Percentiles rank a stretch among this genome's conserved stretches.
phyloP scores from a whole-genome alignment of 805 yeast species.

The Millerozyma acaciae region DNA sequence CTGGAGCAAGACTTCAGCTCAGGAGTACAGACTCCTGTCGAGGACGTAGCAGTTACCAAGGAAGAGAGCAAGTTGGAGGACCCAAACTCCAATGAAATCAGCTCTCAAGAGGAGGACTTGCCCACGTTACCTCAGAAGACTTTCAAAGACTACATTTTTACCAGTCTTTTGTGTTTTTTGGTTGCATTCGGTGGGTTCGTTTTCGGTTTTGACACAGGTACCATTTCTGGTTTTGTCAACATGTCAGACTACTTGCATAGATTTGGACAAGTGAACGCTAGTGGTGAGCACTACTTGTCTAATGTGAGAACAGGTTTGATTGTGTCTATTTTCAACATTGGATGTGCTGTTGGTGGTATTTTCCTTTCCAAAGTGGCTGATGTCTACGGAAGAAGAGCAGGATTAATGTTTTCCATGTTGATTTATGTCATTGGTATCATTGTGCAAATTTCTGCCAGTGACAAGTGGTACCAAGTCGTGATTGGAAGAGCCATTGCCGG shows the following conservation, averaged over 20 bases:
- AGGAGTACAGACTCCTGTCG: constrained; percentile 33
- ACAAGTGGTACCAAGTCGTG: constrained; percentile 59
- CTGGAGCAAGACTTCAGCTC: constrained; percentile 21
- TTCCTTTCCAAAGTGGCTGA: constrained; percentile 57
- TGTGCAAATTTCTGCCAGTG: constrained; percentile 53
- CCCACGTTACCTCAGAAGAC: constrained; percentile 28
- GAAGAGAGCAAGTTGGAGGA: constrained; percentile 9
- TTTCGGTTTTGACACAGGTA: constrained; percentile 78
- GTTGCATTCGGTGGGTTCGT: constrained; percentile 77
- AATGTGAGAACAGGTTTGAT: constrained; percentile 49
- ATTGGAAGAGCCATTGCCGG: constrained; percentile 65
- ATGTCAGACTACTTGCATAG: constrained; percentile 53
- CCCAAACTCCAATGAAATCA: background rate
- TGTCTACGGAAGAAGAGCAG: constrained; percentile 54
- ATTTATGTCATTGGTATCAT: constrained; percentile 60
- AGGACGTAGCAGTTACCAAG: constrained; percentile 22
- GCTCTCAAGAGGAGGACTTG: constrained; percentile 2
- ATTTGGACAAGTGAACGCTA: constrained; percentile 44
- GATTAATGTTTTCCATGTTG: constrained; percentile 49
- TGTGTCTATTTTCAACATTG: constrained; percentile 58
- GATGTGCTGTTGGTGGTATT: constrained; percentile 72
- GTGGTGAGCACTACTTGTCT: constrained; percentile 43
- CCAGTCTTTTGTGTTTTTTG: constrained; percentile 44
- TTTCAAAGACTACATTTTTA: constrained; percentile 28
- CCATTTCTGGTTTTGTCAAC: constrained; percentile 67